Base-by-base conservation (phyloP, 139 green algal species). In the Tetraselmis chui region DNA sequence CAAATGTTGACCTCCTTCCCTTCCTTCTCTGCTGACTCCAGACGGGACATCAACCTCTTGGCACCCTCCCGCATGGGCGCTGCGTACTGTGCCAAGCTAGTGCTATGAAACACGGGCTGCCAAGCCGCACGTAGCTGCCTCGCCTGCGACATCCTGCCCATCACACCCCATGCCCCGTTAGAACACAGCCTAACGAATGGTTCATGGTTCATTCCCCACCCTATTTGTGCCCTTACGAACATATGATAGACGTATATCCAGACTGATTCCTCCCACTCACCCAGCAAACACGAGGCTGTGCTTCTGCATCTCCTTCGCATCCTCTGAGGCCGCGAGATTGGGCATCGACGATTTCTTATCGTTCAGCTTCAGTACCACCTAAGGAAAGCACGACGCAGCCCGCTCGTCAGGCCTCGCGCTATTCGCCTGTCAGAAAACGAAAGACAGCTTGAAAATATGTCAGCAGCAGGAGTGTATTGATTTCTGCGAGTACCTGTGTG, bases 31-130 rank as follows among this genome's bases (percentile, higher is more conserved):
- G 24, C 30, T 26, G 59, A 74, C 18, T 5, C 45, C 84, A 93
- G 67, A 29, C 29, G 27, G 1, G 79, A 58, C 31, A 59, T 32
- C 84, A 93, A 80, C 80, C 83, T 26, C 27, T 77, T 29, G 0
- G 87, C 84, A 30, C 81, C 85, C 22, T 32, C 29, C 30, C 83
- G 76, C 89, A 92, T 92, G 23, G 89, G 86, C 23, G 74, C 81
- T 2, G 82, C 32, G 74, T 90, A 92, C 29, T 79, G 77, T 59
- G 80, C 67, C 28, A 92, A 81, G 28, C 59, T 79, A 31, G 59
- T 85, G 26, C 83, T 75, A 58, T 82, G 80, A 76, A 92, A 92
- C 28, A 84, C 84, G 31, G 89, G 89, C 82, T 88, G 83, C 89
- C 89, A 92, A 22, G 89, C 78, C 26, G 80, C 25, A 1, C 89